Evolutionary conservation across 2,329 filamentous ascomycete genomes (phyloP), one percentile per base, ranked within the genome.

Genomic region (Botrytis elliptica): DNA sequence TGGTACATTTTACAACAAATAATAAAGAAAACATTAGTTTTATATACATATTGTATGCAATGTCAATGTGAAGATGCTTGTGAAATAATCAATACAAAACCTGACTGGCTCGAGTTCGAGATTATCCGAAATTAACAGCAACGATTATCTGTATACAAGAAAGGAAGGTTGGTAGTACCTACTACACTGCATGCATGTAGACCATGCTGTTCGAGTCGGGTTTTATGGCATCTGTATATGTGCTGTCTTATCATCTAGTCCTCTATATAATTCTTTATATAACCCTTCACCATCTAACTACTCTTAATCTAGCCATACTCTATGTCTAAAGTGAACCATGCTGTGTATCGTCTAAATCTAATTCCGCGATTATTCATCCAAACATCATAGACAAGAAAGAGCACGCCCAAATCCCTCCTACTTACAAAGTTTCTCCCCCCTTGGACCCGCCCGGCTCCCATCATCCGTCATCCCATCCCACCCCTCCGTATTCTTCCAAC

Each of bases 401-500:
- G 10, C 63, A 25, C 33, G 18, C 18, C 52, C 52, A 33, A 68
- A 49, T 2, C 22, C 44, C 14, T 12, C 38, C 16, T 44, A 49
- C 44, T 18, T 33, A 10, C 62, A 33, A 52, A 81, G 65, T 14
- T 77, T 70, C 75, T 80, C 75, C 2, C 79, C 80, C 14, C 75
- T 73, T 65, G 60, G 67, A 6, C 80, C 80, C 7, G 80, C 79
- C 63, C 80, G 64, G 55, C 75, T 78, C 9, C 80, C 80, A 77
- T 81, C 80, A 42, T 81, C 77, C 12, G 78, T 78, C 29, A 44
- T 64, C 77, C 79, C 82, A 75, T 75, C 77, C 49, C 68, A 70
- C 6, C 29, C 60, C 16, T 22, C 42, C 79, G 79, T 82, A 75
- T 74, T 77, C 75, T 84, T 84, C 86, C 87, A 89, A 69, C 75